Evolutionary conservation across 257 asterid genomes (phyloP).

Genomic region (Mitragyna speciosa): DNA sequence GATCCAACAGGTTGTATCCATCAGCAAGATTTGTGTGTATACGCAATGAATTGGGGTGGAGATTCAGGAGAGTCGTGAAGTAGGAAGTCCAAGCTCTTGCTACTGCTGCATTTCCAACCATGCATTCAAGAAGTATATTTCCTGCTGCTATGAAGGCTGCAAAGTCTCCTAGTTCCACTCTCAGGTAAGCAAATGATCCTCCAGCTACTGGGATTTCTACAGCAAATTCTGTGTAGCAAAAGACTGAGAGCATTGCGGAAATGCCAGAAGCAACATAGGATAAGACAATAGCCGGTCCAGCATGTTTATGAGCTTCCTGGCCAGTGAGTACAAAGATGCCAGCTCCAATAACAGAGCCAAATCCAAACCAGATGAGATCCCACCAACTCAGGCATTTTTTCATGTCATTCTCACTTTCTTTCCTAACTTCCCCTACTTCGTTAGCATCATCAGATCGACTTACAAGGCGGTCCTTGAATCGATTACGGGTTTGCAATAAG

Average conservation of each 20-base stretch:
- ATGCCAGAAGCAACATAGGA: conserved; percentile 33
- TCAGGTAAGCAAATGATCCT: conserved; percentile 40
- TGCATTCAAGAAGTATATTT: conserved; percentile 35
- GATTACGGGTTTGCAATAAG: conserved; percentile 17
- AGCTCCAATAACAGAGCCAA: conserved; percentile 45
- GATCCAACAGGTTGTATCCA: conserved; percentile 39
- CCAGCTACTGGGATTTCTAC: conserved; percentile 44
- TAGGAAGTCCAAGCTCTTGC: conserved; percentile 44
- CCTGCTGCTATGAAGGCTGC: conserved; percentile 38
- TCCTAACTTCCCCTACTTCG: conserved; percentile 28
- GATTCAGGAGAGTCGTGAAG: conserved; percentile 34
- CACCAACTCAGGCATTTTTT: conserved; percentile 34
- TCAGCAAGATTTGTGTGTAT: conserved; percentile 23
- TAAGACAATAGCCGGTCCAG: conserved; percentile 37
- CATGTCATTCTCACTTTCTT: conserved; percentile 36
- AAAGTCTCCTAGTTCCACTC: conserved; percentile 39
- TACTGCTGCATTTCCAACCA: conserved; percentile 33
- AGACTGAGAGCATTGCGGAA: conserved; percentile 33
- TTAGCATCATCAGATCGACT: conserved; percentile 29
- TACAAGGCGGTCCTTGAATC: conserved; percentile 33
- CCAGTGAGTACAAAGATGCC: conserved; percentile 42
- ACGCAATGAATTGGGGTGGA: conserved; percentile 30
- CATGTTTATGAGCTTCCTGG: conserved; percentile 31
- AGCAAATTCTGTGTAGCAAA: conserved; percentile 37
- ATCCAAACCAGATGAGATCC: conserved; percentile 42